A percentile compares a stretch with the other conserved stretches of the same genome.
Evolutionary conservation across 352 stramenopile genomes (phyloP).

Genomic region (Chrysophaeum taylorii): DNA sequence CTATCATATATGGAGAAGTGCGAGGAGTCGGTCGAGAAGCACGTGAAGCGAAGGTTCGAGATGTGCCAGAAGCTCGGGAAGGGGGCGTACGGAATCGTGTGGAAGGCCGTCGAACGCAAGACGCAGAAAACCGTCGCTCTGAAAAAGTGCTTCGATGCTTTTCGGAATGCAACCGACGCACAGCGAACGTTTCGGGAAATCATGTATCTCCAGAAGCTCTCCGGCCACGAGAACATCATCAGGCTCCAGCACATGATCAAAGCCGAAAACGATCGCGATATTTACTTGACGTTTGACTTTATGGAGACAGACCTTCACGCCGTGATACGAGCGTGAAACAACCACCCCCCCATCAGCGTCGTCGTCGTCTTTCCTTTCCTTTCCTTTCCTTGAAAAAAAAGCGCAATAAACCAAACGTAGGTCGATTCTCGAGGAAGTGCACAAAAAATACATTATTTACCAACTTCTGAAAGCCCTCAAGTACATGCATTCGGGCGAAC

Average conservation of each 20-base stretch:
- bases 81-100: conserved; percentile 88
- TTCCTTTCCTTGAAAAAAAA: too few relatives aligned
- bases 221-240: conserved; percentile 83
- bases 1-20: too few relatives aligned
- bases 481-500: conserved; percentile 84
- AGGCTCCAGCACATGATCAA: conserved; percentile 80
- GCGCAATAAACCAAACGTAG: too few relatives aligned
- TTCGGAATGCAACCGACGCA: conserved; percentile 83
- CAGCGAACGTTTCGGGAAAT: conserved; percentile 87
- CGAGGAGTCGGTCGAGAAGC: conserved; percentile 74
- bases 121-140: conserved; percentile 73
- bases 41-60: conserved; percentile 82
- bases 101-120: conserved; percentile 87
- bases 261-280: conserved; percentile 86
- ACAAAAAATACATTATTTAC: conserved; percentile 94
- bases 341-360: too few relatives aligned
- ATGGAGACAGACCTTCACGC: conserved; percentile 91
- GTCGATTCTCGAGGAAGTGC: conserved; percentile 85
- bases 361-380: too few relatives aligned
- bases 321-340: conserved; percentile 66
- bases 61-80: conserved; percentile 81
- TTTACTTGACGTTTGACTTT: conserved; percentile 92
- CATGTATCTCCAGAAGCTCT: conserved; percentile 80
- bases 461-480: conserved; percentile 89
- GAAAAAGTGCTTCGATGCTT: conserved; percentile 93